Evolutionary conservation across 441 rosid genomes (phyloP).

Genomic region (Breynia disticha): DNA sequence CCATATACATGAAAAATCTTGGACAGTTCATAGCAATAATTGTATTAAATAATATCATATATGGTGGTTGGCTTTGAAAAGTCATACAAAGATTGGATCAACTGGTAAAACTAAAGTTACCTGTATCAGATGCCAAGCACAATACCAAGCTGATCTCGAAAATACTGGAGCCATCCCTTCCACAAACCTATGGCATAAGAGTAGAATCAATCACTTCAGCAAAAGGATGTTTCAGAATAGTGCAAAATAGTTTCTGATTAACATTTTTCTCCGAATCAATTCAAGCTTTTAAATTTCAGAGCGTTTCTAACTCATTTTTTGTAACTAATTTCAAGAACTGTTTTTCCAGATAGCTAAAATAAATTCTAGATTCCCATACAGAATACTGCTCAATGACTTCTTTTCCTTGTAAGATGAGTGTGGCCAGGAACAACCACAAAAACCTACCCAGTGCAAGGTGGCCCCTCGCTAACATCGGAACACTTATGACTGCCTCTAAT

Average conservation of each 20-base stretch:
- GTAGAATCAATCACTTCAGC: conserved; percentile 7
- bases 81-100: background rate
- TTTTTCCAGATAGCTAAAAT: too few species aligned
- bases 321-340: too few species aligned
- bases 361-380: too few species aligned
- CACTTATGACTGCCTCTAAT: conserved; percentile 64
- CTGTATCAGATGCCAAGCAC: conserved; percentile 99
- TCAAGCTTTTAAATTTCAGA: background rate
- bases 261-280: background rate
- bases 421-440: too few species aligned
- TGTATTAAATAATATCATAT: background rate
- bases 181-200: conserved; percentile 50
- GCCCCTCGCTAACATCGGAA: conserved; percentile 63
- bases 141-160: conserved; percentile 93
- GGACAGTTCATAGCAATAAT: too few species aligned
- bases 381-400: too few species aligned
- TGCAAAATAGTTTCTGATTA: conserved; percentile 6
- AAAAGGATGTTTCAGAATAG: background rate
- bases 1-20: too few species aligned
- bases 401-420: too few species aligned
- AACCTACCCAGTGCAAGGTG: conserved; percentile 93
- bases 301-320: too few species aligned
- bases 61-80: background rate
- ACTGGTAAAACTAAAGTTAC: too few species aligned
- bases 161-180: conserved; percentile 99